A percentile compares a stretch with the other conserved stretches of the same genome.
Conservation (phyloP, 371 early-diverging fungal genomes). For the Rhizopus delemar region DNA sequence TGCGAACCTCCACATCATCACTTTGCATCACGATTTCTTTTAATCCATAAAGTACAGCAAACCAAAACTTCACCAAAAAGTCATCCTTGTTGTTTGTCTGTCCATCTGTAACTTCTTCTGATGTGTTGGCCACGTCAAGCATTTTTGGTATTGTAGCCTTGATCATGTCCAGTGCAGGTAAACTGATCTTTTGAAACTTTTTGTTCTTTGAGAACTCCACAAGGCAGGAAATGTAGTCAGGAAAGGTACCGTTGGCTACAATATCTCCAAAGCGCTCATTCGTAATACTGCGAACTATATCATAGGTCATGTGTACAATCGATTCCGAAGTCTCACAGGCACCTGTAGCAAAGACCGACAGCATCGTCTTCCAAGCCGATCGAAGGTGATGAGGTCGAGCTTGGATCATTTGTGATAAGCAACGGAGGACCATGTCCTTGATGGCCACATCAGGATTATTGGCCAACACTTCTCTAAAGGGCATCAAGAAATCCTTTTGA, state of each 20-base stretch:
- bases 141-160: constrained; percentile 51
- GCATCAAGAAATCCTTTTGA: constrained; percentile 92
- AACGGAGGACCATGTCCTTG: constrained; percentile 92
- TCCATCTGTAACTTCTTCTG: constrained; percentile 44
- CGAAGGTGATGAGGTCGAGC: constrained; percentile 74
- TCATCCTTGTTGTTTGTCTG: constrained; percentile 41
- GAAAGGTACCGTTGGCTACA: constrained; percentile 68
- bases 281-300: constrained; percentile 63
- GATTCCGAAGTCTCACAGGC: constrained; percentile 74
- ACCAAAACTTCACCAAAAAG: constrained; percentile 68
- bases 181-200: constrained; percentile 60
- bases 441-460: constrained; percentile 76
- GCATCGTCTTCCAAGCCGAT: constrained; percentile 91
- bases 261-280: constrained; percentile 71
- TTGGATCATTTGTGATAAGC: constrained; percentile 87
- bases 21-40: constrained; percentile 87
- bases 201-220: constrained; percentile 74
- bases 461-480: constrained; percentile 84
- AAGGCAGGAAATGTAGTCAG: constrained; percentile 80
- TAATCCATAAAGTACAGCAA: constrained; percentile 83
- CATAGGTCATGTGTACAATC: constrained; percentile 67
- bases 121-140: constrained; percentile 44
- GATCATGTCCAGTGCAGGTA: constrained; percentile 58
- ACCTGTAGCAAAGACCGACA: constrained; percentile 78
- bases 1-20: constrained; percentile 89